These are phyloP conservation scores for Dictyostelium intermedium DNA, from an alignment of 78 protist species.

Conservation along the genomic window DNA sequence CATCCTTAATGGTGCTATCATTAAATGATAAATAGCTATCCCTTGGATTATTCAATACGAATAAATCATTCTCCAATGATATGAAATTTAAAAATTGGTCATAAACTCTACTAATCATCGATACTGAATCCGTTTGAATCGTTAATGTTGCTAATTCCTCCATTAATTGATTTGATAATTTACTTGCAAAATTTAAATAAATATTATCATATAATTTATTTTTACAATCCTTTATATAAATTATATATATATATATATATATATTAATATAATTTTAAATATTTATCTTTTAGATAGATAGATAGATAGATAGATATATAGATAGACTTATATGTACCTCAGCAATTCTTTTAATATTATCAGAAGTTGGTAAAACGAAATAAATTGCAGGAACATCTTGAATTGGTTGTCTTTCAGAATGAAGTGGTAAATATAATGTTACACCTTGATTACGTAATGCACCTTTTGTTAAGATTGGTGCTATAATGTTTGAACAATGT, in stretches of 20 bases:
- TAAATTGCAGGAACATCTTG: slow-evolving; percentile 96
- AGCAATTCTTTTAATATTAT: slow-evolving; percentile 86
- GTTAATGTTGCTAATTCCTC: slow-evolving; percentile 87
- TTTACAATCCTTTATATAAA: slow-evolving; percentile 75
- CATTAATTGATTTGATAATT: slow-evolving; percentile 81
- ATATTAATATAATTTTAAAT: no score
- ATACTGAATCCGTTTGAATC: slow-evolving; percentile 74
- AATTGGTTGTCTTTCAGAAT: slow-evolving; percentile 89
- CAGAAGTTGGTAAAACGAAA: slow-evolving; percentile 91
- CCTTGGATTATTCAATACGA: slow-evolving; percentile 43
- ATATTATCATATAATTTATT: slow-evolving; percentile 85
- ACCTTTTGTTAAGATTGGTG: slow-evolving; percentile 89
- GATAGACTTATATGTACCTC: background rate
- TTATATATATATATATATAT: no score
- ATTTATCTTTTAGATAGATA: background rate
- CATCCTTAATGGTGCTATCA: slow-evolving; percentile 39
- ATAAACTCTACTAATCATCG: slow-evolving; percentile 41
- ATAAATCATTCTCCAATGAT: slow-evolving; percentile 88
- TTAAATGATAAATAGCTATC: slow-evolving; percentile 77
- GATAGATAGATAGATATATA: no score
- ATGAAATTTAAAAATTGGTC: slow-evolving; percentile 93
- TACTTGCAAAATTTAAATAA: slow-evolving; percentile 90
- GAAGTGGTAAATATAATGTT: slow-evolving; percentile 82
- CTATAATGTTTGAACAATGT: slow-evolving; percentile 81
- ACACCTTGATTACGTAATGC: slow-evolving; percentile 92